A percentile compares a stretch with the other conserved stretches of the same genome.
phyloP scores from a whole-genome alignment of 768 basidiomycete genomes.

The Rhizopogon salebrosus region DNA sequence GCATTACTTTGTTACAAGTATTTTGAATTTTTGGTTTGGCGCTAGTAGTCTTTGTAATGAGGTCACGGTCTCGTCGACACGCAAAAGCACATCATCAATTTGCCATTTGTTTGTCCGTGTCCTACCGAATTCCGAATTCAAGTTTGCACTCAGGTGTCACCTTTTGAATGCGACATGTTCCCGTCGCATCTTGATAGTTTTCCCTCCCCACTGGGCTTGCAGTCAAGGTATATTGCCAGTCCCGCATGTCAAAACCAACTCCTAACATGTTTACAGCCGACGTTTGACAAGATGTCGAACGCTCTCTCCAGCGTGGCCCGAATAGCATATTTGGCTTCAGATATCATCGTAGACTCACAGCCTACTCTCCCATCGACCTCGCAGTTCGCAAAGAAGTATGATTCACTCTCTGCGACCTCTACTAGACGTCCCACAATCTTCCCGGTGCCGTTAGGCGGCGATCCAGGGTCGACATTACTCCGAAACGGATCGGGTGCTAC shows the following conservation, averaged over 20 bases:
- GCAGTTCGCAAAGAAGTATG: constrained; percentile 28
- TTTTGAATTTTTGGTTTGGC: not conserved
- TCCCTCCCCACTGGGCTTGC: not conserved
- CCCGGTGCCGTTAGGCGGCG: constrained; percentile 57
- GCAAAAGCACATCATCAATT: too few relatives aligned
- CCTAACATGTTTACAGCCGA: constrained; percentile 3
- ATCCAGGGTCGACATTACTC: constrained; percentile 55
- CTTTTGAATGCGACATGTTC: not conserved
- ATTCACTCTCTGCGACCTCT: constrained; percentile 28
- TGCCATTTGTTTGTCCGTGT: too few relatives aligned
- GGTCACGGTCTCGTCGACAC: constrained; percentile 1
- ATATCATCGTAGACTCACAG: constrained; percentile 56
- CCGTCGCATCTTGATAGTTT: not conserved
- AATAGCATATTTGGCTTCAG: constrained; percentile 68
- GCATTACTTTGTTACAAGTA: not conserved
- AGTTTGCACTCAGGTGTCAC: constrained; percentile 13
- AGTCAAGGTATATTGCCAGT: constrained; percentile 5
- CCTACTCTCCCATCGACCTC: constrained; percentile 38
- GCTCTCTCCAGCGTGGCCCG: constrained; percentile 48
- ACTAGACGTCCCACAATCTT: constrained; percentile 39
- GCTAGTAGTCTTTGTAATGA: constrained; percentile 3
- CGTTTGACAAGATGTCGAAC: constrained; percentile 16
- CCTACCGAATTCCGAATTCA: too few relatives aligned
- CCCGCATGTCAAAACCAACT: not conserved
- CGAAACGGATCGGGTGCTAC: constrained; percentile 33